phyloP scores from a whole-genome alignment of 2,329 filamentous ascomycete genomes.

The Cryphonectria carpinicola region DNA sequence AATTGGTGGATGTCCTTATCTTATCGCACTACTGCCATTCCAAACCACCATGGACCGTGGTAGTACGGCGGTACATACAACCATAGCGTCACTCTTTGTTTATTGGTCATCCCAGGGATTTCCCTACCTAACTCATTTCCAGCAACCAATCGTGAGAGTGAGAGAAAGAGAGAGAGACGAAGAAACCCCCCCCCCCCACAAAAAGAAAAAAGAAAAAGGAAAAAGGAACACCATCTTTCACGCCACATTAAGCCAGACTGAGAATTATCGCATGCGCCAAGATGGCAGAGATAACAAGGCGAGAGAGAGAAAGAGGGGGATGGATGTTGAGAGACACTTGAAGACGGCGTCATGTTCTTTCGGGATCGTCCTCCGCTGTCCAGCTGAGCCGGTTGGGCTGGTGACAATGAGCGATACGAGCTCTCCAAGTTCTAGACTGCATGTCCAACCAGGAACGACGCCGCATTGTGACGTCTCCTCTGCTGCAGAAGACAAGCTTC shows the following conservation, averaged over 20 bases:
- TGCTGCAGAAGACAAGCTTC: conserved; percentile 2
- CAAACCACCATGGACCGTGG: no score
- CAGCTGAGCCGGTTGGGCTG: background rate
- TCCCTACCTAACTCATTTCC: background rate
- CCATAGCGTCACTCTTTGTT: background rate
- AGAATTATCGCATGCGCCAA: background rate
- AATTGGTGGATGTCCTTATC: conserved; percentile 9
- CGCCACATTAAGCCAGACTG: background rate
- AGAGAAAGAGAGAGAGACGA: no score
- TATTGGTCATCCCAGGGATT: background rate
- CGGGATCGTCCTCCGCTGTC: background rate
- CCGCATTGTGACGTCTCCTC: conserved; percentile 16
- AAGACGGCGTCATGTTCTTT: background rate
- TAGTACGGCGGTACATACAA: background rate
- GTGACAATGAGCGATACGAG: conserved; percentile 8
- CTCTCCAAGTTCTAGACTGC: conserved; percentile 1
- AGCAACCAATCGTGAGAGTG: background rate
- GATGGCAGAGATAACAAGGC: background rate
- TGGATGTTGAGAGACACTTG: background rate
- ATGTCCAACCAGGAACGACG: conserved; percentile 13
- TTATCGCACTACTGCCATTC: conserved; percentile 2
- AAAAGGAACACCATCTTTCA: background rate
- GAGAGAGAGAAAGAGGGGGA: background rate
- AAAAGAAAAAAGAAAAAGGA: background rate
- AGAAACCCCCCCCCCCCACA: no score